Evolutionary conservation across 768 basidiomycete genomes (phyloP), one percentile per base, ranked within the genome.

Genomic region (Symmetrospora coprosmae): DNA sequence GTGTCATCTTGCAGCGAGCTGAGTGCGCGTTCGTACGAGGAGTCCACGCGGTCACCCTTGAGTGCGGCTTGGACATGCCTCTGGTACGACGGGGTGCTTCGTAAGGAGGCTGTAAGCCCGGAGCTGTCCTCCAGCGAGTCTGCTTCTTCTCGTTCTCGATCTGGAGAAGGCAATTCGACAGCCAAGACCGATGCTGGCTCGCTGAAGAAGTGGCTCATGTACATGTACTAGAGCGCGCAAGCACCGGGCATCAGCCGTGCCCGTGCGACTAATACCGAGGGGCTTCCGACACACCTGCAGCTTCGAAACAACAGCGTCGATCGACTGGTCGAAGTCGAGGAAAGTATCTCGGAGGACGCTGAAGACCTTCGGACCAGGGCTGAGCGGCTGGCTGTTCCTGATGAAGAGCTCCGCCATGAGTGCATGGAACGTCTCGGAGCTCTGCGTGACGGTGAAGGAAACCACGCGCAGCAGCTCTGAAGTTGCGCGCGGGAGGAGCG

Each of bases 281-380:
- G n/a, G n/a, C n/a, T n/a, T n/a, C n/a, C n/a, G 1, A 16, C 61
- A 25, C 16, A 66, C 66, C 53, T 68, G 65, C 5, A 68, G 17
- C 14, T 31, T 61, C 9, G 64, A 64, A 17, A 66, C 49, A 0
- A 62, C 50, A 17, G 64, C 63, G 34, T 68, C 66, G 37, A 66
- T 64, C 19, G 66, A 66, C 16, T 66, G 64, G 37, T 68, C 52
- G 13, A 63, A 11, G 45, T 66, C 66, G 43, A 62, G 49, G 40
- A 68, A 68, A 4, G 58, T 53, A 11, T 58, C 27, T 40, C 60
- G 62, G 9, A 68, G 28, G 19, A 62, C 60, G 7, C 6, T 23
- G 31, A 53, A 66, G 0, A 28, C 49, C 33, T 50, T 51, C 4
- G 64, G 55, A 0, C 61, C 61, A 5, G 64, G 62, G 14, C 19